Conservation (phyloP, 2,329 filamentous ascomycete species). For the Colletotrichum liriopes region DNA sequence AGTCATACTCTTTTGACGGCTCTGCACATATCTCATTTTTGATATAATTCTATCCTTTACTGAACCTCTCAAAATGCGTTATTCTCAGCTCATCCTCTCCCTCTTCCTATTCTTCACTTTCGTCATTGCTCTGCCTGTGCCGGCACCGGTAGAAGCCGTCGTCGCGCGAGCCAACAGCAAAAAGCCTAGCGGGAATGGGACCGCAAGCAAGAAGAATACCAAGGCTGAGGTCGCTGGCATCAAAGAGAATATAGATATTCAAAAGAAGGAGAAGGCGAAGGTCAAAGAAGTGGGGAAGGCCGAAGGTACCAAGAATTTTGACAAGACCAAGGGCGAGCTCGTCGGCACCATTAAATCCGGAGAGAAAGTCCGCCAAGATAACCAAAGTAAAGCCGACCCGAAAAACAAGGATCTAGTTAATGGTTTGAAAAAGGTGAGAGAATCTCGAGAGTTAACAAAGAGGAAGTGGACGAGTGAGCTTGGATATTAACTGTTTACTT, state of each 20-base stretch:
- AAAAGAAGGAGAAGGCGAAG: slow-evolving; percentile 25
- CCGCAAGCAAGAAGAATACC: background rate
- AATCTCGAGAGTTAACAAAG: background rate
- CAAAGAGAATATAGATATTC: slow-evolving; percentile 29
- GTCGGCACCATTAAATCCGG: background rate
- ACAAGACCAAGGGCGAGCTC: slow-evolving; percentile 4
- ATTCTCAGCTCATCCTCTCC: slow-evolving; percentile 21
- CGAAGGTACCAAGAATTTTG: slow-evolving; percentile 5
- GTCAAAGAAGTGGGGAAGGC: slow-evolving; percentile 9
- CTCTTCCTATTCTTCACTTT: slow-evolving; percentile 29
- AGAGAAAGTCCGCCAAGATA: background rate
- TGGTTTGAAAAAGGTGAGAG: slow-evolving; percentile 27
- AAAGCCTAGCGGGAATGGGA: background rate
- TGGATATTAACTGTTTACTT: background rate
- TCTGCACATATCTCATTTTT: background rate
- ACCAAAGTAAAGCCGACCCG: slow-evolving; percentile 27
- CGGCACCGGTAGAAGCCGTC: slow-evolving; percentile 15
- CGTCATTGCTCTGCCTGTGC: slow-evolving; percentile 23
- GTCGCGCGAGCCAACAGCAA: slow-evolving; percentile 16
- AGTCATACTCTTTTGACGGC: background rate
- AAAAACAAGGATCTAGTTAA: slow-evolving; percentile 10
- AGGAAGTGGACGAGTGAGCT: background rate
- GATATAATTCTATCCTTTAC: background rate
- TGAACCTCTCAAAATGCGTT: slow-evolving; percentile 12
- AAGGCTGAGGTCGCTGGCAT: slow-evolving; percentile 11